phyloP scores from a whole-genome alignment of 2,329 filamentous ascomycete genomes.

The Colletotrichum aenigma region DNA sequence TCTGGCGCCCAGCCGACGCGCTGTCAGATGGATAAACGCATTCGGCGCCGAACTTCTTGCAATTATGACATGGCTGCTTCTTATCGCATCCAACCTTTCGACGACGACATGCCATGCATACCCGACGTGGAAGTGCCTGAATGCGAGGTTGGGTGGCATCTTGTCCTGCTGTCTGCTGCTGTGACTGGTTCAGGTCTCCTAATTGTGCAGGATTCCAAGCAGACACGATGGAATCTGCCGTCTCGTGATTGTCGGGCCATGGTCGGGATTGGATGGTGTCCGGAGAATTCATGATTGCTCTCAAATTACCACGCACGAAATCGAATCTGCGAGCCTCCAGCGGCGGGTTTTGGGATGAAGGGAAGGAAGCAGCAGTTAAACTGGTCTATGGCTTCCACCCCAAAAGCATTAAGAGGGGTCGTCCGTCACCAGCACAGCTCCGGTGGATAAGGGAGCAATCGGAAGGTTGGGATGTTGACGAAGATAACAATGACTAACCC shows the following conservation, averaged over 20 bases:
- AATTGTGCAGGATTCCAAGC: neutral
- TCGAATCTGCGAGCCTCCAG: neutral
- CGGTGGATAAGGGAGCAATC: neutral
- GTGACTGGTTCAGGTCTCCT: neutral
- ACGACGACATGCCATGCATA: neutral
- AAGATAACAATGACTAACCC: neutral
- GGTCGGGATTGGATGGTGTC: neutral
- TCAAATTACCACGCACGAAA: neutral
- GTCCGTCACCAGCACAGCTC: neutral
- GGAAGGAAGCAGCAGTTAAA: neutral
- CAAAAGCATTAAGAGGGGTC: neutral
- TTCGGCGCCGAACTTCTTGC: neutral
- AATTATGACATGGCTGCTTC: neutral
- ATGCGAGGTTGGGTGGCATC: neutral
- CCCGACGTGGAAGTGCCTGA: neutral
- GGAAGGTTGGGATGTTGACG: neutral
- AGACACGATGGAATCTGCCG: neutral
- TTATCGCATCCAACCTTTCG: neutral
- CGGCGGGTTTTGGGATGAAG: neutral
- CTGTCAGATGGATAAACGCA: neutral
- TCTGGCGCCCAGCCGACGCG: neutral
- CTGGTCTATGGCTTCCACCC: neutral
- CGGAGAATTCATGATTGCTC: neutral
- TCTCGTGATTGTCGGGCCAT: neutral
- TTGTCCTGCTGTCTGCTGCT: neutral